Conservation (phyloP, 257 asterid genomes). For the Jacaranda mimosifolia region DNA sequence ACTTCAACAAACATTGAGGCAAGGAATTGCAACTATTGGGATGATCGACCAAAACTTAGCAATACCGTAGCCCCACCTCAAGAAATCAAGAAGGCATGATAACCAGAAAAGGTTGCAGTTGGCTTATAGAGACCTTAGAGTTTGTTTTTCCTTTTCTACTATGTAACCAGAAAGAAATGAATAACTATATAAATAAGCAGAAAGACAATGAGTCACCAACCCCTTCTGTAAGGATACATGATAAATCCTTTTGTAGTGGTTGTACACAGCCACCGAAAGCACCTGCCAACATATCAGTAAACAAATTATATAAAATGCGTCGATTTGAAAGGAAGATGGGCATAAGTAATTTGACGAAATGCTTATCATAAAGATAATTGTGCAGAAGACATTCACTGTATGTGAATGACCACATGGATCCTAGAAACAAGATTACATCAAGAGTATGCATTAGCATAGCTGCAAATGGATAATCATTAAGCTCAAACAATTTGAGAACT, state of each 20-base stretch:
- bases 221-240: slow-evolving; percentile 73
- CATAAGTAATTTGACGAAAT: slow-evolving; percentile 6
- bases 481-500: slow-evolving; percentile 18
- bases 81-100: no score
- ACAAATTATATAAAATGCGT: slow-evolving; percentile 17
- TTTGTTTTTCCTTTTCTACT: slow-evolving; percentile 23
- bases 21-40: slow-evolving; percentile 7
- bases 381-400: slow-evolving; percentile 8
- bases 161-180: slow-evolving; percentile 15
- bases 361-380: slow-evolving; percentile 11
- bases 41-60: slow-evolving; percentile 9
- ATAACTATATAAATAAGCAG: slow-evolving; percentile 2
- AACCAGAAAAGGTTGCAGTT: not conserved
- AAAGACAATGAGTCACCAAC: slow-evolving; percentile 55
- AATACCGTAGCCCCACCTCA: slow-evolving; percentile 30
- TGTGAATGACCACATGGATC: slow-evolving; percentile 36
- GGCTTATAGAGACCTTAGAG: slow-evolving; percentile 15
- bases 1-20: slow-evolving; percentile 19
- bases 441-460: slow-evolving; percentile 1
- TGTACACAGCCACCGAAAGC: slow-evolving; percentile 90
- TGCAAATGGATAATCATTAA: slow-evolving; percentile 11
- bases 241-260: slow-evolving; percentile 89
- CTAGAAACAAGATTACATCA: slow-evolving; percentile 19
- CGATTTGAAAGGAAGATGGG: slow-evolving; percentile 20
- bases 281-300: slow-evolving; percentile 61